phyloP scores from a whole-genome alignment of 352 stramenopile species.

The Globisporangium nodosum region DNA sequence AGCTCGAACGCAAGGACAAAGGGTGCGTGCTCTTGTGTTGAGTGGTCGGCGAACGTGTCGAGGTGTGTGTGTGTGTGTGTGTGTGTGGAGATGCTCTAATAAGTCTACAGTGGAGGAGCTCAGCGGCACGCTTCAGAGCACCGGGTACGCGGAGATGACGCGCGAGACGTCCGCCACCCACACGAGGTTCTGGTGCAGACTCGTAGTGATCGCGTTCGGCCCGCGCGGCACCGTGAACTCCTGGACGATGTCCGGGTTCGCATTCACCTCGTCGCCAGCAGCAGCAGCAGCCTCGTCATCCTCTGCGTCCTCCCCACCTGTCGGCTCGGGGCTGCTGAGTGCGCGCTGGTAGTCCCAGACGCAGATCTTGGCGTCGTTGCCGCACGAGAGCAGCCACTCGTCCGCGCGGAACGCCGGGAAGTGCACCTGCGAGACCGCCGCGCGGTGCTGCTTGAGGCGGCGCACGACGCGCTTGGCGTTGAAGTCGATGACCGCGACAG shows the following conservation, averaged over 20 bases:
- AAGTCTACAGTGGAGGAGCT: too few relatives aligned
- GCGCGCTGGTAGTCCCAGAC: constrained; percentile 55
- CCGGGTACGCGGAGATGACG: constrained; percentile 38
- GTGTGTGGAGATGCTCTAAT: neutral
- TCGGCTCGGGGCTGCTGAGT: constrained; percentile 18
- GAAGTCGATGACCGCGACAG: constrained; percentile 63
- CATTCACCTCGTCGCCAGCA: neutral
- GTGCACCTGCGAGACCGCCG: constrained; percentile 56
- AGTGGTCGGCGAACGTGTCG: neutral
- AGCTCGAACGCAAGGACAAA: too few relatives aligned
- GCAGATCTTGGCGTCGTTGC: constrained; percentile 63
- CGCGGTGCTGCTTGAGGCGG: constrained; percentile 43
- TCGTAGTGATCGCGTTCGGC: constrained; percentile 56
- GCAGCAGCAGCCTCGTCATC: too few relatives aligned
- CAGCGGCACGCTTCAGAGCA: constrained; percentile 18
- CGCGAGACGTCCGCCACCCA: constrained; percentile 45
- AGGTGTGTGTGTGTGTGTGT: neutral
- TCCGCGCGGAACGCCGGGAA: constrained; percentile 44
- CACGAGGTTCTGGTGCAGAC: constrained; percentile 41
- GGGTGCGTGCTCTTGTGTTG: too few relatives aligned
- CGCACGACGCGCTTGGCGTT: constrained; percentile 41
- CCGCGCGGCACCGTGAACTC: constrained; percentile 36
- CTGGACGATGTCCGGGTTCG: constrained; percentile 36
- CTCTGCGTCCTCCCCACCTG: constrained; percentile 10
- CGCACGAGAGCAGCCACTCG: constrained; percentile 54